Base-by-base conservation (phyloP, 2,329 filamentous ascomycete genomes). In the Paecilomyces dactylethromorphus region DNA sequence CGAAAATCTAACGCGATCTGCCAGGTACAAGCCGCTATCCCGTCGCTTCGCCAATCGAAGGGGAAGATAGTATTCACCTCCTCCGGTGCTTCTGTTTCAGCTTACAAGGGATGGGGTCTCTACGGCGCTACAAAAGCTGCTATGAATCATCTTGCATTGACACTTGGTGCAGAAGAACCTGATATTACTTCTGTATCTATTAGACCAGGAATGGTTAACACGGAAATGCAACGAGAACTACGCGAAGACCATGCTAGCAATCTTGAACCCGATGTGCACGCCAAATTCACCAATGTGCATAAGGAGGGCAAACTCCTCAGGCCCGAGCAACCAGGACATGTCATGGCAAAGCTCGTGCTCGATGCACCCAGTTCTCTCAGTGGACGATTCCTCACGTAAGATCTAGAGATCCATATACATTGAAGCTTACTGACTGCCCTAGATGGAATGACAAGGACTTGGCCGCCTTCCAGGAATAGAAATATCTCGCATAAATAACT, bases 61-160 rank as follows among this genome's bases (percentile, higher is more conserved):
- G 92, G 92, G 3, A 84, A 83, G 59, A 87, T 96, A 35, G 76
- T 96, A 12, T 86, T 94, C 69, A 85, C 89, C 10, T 94, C 90
- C 0, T 93, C 90, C 0, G 92, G 92, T 1, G 92, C 92, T 0
- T 83, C 91, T 1, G 73, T 76, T 2, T 81, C 80, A 53, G 82
- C 83, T 0, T 92, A 91, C 68, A 77, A 81, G 1, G 84, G 85
- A 0, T 96, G 91, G 91, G 89, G 87, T 35, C 82, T 87, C 2
- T 96, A 96, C 68, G 91, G 91, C 1, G 87, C 89, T 1, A 86
- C 87, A 18, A 96, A 96, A 75, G 91, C 91, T 0, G 91, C 89
- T 1, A 71, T 94, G 67, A 95, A 95, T 72, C 90, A 93, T 65
- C 76, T 96, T 4, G 86, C 87, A 0, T 76, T 82, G 50, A 91